Percentiles rank a stretch among this genome's conserved stretches.
Conservation (phyloP, 148 eudicot genomes). For the Rhododendron simsii region DNA sequence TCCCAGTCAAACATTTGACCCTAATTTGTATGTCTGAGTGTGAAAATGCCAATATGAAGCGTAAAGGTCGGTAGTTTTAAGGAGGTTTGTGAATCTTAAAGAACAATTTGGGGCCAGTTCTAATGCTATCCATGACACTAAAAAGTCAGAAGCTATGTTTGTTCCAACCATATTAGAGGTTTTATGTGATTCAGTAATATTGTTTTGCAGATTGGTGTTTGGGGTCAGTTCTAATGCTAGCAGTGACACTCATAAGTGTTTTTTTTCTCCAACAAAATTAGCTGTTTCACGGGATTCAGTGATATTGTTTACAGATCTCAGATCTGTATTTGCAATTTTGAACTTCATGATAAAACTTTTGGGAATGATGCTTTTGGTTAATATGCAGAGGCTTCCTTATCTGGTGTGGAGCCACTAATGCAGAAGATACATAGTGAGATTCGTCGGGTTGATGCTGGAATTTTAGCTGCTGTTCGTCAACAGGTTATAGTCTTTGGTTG, state of each 20-base stretch:
- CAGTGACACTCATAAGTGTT: background rate
- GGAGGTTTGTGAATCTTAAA: background rate
- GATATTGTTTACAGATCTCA: background rate
- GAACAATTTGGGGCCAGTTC: background rate
- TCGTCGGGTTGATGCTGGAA: slow-evolving; percentile 86
- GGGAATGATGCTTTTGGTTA: slow-evolving; percentile 10
- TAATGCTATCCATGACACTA: background rate
- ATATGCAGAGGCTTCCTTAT: slow-evolving; percentile 82
- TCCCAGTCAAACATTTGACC: background rate
- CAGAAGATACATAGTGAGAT: slow-evolving; percentile 89
- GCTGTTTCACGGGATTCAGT: background rate
- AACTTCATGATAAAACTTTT: background rate
- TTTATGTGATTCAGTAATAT: background rate
- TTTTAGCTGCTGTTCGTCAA: slow-evolving; percentile 89
- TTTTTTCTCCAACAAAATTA: background rate
- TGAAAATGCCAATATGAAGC: background rate
- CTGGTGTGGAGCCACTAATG: slow-evolving; percentile 98
- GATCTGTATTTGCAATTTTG: background rate
- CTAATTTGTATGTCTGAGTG: background rate
- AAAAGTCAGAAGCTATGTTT: background rate
- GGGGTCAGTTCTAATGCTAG: background rate
- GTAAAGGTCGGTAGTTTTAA: background rate
- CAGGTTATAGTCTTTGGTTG: slow-evolving; percentile 52
- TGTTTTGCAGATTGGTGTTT: background rate
- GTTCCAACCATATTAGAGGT: too few relatives aligned